phyloP scores from a whole-genome alignment of 768 basidiomycete species.

The Boletellus ananiceps region DNA sequence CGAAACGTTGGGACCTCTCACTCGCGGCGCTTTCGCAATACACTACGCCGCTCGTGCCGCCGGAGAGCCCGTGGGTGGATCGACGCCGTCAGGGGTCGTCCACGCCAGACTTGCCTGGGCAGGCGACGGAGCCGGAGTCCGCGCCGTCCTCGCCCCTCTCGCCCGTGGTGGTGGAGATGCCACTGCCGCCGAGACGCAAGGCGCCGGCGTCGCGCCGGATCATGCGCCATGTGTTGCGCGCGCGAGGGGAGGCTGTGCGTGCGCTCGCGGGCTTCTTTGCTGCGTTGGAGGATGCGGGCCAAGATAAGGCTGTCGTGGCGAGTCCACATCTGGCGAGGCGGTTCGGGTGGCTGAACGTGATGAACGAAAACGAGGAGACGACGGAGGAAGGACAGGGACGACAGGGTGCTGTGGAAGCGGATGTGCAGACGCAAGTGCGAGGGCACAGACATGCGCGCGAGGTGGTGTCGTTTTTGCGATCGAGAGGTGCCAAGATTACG shows the following conservation, averaged over 20 bases:
- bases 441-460: conserved; percentile 69
- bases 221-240: conserved; percentile 83
- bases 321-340: conserved; percentile 45
- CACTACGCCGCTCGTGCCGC: conserved; percentile 59
- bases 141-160: too few species aligned
- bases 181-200: conserved; percentile 28
- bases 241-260: conserved; percentile 78
- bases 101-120: conserved; percentile 18
- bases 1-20: conserved; percentile 77
- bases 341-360: conserved; percentile 38
- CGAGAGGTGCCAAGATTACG: conserved; percentile 67
- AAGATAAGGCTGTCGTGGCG: conserved; percentile 44
- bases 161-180: conserved; percentile 21
- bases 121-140: conserved; percentile 26
- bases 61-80: conserved; percentile 70
- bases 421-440: conserved; percentile 12
- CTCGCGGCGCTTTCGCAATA: conserved; percentile 69
- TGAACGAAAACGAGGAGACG: conserved; percentile 28
- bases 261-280: conserved; percentile 71
- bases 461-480: conserved; percentile 65
- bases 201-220: conserved; percentile 76
- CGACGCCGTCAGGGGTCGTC: conserved; percentile 39
- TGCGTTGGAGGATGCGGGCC: conserved; percentile 49
- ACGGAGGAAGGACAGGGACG: too few species aligned
- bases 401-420: neutral